Evolutionary conservation across 805 yeast species (phyloP).

Genomic region (Maudiozyma serrabonitensis): DNA sequence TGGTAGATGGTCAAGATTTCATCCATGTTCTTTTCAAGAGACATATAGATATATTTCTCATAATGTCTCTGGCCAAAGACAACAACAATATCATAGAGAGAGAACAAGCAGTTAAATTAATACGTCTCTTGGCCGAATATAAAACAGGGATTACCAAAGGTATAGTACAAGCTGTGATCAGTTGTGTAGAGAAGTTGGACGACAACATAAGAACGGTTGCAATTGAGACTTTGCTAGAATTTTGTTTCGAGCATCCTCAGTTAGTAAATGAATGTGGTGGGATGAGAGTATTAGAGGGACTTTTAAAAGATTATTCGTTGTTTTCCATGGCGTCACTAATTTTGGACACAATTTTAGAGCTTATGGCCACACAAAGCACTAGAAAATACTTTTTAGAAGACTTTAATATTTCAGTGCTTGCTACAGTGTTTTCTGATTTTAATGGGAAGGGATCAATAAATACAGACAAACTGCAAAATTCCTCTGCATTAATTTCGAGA

Average conservation of each 20-base stretch:
- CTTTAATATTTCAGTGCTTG: conserved; percentile 49
- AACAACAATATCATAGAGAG: conserved; percentile 50
- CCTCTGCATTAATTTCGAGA: conserved; percentile 48
- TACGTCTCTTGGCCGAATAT: conserved; percentile 50
- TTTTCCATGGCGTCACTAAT: conserved; percentile 20
- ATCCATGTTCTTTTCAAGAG: conserved; percentile 43
- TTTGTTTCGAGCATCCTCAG: conserved; percentile 38
- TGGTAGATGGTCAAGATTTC: conserved; percentile 46
- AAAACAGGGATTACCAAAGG: conserved; percentile 56
- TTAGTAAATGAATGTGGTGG: conserved; percentile 40
- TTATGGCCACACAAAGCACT: conserved; percentile 23
- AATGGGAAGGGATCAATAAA: conserved; percentile 40
- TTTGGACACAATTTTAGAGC: conserved; percentile 20
- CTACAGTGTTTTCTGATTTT: conserved; percentile 64
- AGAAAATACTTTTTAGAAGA: conserved; percentile 39
- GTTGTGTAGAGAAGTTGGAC: conserved; percentile 48
- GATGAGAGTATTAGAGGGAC: conserved; percentile 31
- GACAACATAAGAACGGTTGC: conserved; percentile 44
- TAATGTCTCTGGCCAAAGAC: conserved; percentile 55
- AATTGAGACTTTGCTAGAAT: conserved; percentile 48
- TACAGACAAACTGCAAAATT: conserved; percentile 47
- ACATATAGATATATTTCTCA: conserved; percentile 52
- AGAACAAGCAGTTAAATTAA: conserved; percentile 64
- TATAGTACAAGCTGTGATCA: conserved; percentile 55
- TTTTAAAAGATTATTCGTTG: conserved; percentile 20